Base-by-base conservation (phyloP, 2,329 filamentous ascomycete genomes). In the Fusarium fracticaudum region DNA sequence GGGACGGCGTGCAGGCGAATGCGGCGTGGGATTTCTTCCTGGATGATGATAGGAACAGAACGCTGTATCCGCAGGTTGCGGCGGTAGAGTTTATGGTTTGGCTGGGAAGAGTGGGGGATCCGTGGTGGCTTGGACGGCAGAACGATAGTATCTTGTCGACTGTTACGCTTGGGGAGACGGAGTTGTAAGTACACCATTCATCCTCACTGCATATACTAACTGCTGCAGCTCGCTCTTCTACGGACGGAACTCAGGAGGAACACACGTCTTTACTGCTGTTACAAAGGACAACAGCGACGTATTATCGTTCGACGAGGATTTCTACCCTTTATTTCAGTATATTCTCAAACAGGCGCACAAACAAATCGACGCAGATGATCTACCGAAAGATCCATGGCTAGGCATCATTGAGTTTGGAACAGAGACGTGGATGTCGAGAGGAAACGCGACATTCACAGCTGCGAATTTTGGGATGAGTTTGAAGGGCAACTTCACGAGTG, bases 1-100 rank as follows among this genome's bases (percentile, higher is more conserved):
- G 53, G 5, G 38, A 64, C 0, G 66, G 59, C 0, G 64, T 67
- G 0, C 69, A 74, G 54, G 74, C 76, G 1, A 78, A 78, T 57
- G 77, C 77, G 1, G 77, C 77, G 3, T 78, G 77, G 76, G 77
- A 78, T 13, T 78, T 78, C n/a, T 78, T 78, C 14, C 67, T 78
- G 4, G 76, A 78, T 9, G 67, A 76, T 40, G 72, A 78, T 20
- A 63, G 70, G 5, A 76, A 77, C 17, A 74, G 59, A 58, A 74
- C 77, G 1, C 43, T 77, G 0, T 78, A 74, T 37, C 67, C 76
- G 3, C 77, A 78, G 18, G 72, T 50, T 53, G 76, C 77, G 0
- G 55, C 64, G 15, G 67, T 78, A 10, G 77, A 78, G 48, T 70
- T 78, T 3, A 78, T 78, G 75, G 74, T 78, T 3, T 78, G 77